Evolutionary conservation across 805 yeast genomes (phyloP).

Genomic region (Candida oleophila): DNA sequence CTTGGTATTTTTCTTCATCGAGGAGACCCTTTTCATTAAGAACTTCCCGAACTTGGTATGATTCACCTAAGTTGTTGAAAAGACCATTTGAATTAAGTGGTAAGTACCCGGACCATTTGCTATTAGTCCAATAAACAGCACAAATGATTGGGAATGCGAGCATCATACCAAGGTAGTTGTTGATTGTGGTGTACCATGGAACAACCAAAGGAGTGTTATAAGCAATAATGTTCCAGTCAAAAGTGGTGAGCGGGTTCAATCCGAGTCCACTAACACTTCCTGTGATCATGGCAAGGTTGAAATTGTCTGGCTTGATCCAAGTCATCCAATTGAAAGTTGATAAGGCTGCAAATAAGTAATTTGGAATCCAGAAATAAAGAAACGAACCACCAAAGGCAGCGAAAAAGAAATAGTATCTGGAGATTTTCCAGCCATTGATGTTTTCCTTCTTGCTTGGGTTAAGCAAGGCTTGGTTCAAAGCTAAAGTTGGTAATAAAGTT

Average conservation of each 20-base stretch:
- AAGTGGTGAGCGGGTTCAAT: constrained; percentile 44
- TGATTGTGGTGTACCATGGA: constrained; percentile 33
- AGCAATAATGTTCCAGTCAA: constrained; percentile 45
- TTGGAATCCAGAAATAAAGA: constrained; percentile 19
- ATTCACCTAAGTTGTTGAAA: constrained; percentile 1
- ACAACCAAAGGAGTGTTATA: constrained; percentile 34
- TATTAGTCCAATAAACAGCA: constrained; percentile 9
- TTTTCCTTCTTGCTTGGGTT: constrained; percentile 23
- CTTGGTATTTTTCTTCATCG: constrained; percentile 40
- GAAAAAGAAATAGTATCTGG: constrained; percentile 21
- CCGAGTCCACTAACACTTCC: constrained; percentile 19
- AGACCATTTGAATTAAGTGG: constrained; percentile 7
- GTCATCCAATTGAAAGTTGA: constrained; percentile 21
- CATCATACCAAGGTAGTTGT: constrained; percentile 2
- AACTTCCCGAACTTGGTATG: not conserved
- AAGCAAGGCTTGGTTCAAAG: constrained; percentile 25
- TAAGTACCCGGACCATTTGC: constrained; percentile 11
- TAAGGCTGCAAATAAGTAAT: constrained; percentile 17
- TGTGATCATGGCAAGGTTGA: constrained; percentile 15
- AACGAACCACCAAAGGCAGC: constrained; percentile 13
- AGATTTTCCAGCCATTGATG: constrained; percentile 34
- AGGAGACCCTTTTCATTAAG: constrained; percentile 14
- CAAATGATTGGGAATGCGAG: constrained; percentile 3
- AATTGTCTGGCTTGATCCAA: constrained; percentile 18
- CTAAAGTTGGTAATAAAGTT: constrained; percentile 8